Evolutionary conservation across 352 stramenopile genomes (phyloP), one percentile per base, ranked within the genome.

Genomic region (Globisporangium cylindrosporum): DNA sequence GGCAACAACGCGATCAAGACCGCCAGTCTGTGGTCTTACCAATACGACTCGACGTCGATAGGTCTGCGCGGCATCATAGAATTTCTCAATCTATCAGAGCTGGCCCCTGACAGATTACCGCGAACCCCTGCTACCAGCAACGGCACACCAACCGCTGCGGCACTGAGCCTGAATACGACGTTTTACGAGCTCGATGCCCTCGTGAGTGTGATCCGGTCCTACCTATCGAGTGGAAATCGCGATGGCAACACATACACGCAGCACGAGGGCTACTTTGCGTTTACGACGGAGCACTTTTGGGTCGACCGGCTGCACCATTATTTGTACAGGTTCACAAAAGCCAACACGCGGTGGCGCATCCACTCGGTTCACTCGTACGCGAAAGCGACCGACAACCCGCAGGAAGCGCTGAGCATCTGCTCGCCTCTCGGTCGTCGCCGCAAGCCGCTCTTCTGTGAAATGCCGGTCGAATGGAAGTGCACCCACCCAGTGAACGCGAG

Each of bases 101-200:
- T 69, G 15, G n/a, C 27, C 5, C 12, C 34, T 43, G 8, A 67
- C 70, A 36, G 4, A 76, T 73, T 61, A 14, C 49, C n/a, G 22
- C n/a, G n/a, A 56, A 49, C 25, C n/a, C 18, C 20, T 4, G 32
- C 29, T 34, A 56, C 10, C n/a, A 62, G 14, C 1, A 6, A 49
- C 72, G 76, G 4, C 41, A 10, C 14, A 32, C 6, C 72, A 67
- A 29, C 14, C 18, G 32, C 18, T 6, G 14, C 59, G 9, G 68
- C 22, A 49, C 9, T 90, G 10, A 36, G 14, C 0, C 58, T 81
- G 0, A 41, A 49, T 1, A 80, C 73, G 0, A 63, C 72, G 0
- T 90, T 82, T 32, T 64, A 2, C 0, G 79, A 87, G 71, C 51
- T 88, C 0, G 72, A 90, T 46, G 71, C 61, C 1, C 64, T 87